phyloP scores from a whole-genome alignment of 768 basidiomycete species.

The Leucogyrophana mollusca region DNA sequence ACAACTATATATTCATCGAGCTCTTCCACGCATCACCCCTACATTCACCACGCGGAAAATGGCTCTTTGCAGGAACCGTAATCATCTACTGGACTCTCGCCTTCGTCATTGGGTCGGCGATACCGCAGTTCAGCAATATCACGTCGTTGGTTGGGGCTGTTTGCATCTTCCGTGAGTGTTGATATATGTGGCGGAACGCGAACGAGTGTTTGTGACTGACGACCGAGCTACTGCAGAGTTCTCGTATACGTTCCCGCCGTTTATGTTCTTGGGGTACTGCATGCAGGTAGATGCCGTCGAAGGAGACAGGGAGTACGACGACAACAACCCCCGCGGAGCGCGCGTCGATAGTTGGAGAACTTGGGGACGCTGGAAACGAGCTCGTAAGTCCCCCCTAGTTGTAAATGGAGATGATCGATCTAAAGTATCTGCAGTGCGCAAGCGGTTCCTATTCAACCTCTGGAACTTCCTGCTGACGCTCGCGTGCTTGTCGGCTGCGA shows the following conservation, averaged over 20 bases:
- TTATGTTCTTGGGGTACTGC: conserved; percentile 31
- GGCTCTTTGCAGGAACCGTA: conserved; percentile 22
- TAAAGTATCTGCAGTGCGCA: conserved; percentile 19
- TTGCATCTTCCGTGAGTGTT: conserved; percentile 46
- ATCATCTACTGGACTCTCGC: conserved; percentile 33
- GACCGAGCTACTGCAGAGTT: conserved; percentile 28
- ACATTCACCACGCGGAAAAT: conserved; percentile 34
- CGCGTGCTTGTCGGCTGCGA: conserved; percentile 47
- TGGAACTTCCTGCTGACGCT: conserved; percentile 49
- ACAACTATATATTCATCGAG: conserved; percentile 51
- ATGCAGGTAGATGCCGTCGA: conserved; percentile 27
- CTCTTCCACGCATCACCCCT: conserved; percentile 50
- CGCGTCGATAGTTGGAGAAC: conserved; percentile 27
- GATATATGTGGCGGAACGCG: conserved; percentile 29
- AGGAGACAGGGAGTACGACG: conserved; percentile 21
- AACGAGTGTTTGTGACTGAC: conserved; percentile 39
- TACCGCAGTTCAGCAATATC: conserved; percentile 59
- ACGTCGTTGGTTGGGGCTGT: conserved; percentile 54
- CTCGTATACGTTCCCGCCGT: conserved; percentile 39
- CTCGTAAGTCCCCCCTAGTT: conserved; percentile 18
- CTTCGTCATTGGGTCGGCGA: conserved; percentile 55
- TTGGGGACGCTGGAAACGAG: conserved; percentile 28
- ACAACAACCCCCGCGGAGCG: conserved; percentile 22
- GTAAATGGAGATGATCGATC: too few species aligned
- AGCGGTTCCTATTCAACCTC: conserved; percentile 44